Evolutionary conservation across 225 moss, liverwort and hornwort genomes (phyloP).

Genomic region (Takakia lepidozioides): DNA sequence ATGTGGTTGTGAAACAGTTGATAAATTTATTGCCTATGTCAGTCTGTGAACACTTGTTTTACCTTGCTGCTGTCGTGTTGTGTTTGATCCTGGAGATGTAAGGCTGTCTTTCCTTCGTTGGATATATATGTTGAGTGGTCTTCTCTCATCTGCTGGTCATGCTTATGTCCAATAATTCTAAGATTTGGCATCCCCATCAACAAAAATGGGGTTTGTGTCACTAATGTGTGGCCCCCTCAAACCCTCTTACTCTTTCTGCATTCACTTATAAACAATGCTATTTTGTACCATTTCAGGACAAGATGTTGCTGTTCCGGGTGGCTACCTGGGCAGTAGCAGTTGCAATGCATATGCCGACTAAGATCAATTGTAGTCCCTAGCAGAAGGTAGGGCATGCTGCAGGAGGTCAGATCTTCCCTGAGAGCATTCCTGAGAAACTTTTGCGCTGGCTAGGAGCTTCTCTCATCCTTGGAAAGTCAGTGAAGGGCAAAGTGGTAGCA

Average conservation of each 20-base stretch:
- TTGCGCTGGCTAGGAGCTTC: slow-evolving; percentile 73
- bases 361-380: no score
- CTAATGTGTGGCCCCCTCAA: background rate
- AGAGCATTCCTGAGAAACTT: slow-evolving; percentile 54
- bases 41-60: background rate
- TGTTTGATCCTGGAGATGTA: background rate
- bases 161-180: no score
- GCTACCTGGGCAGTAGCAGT: slow-evolving; percentile 67
- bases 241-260: background rate
- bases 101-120: background rate
- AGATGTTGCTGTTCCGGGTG: slow-evolving; percentile 40
- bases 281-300: slow-evolving; percentile 48
- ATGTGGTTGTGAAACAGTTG: background rate
- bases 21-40: background rate
- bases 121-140: background rate
- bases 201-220: background rate
- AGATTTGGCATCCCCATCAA: no score
- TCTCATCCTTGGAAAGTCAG: slow-evolving; percentile 52
- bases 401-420: slow-evolving; percentile 8
- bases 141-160: no score
- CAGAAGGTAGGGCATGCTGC: slow-evolving; percentile 2
- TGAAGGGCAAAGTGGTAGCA: background rate
- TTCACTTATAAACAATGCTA: background rate
- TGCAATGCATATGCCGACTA: slow-evolving; percentile 26
- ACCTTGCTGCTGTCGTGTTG: background rate